Conservation (phyloP, 805 yeast genomes). For the Saccharomyces mikatae region DNA sequence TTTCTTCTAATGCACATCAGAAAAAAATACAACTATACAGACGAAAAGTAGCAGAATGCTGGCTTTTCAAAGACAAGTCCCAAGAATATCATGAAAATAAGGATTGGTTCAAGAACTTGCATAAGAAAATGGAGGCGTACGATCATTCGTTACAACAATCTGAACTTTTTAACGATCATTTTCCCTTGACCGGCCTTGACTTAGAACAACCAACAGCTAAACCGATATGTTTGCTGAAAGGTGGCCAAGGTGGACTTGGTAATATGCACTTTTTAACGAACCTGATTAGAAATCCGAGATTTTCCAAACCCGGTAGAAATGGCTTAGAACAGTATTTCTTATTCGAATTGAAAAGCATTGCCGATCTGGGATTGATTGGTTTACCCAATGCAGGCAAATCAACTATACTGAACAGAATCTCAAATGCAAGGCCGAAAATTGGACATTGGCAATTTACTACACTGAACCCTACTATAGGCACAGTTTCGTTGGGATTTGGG, state of each 20-base stretch:
- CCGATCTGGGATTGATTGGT: slow-evolving; percentile 91
- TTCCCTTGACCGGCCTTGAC: slow-evolving; percentile 81
- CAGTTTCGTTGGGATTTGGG: slow-evolving; percentile 60
- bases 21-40: slow-evolving; percentile 54
- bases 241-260: slow-evolving; percentile 94
- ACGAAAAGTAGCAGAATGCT: slow-evolving; percentile 66
- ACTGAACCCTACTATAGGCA: slow-evolving; percentile 84
- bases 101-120: slow-evolving; percentile 58
- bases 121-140: slow-evolving; percentile 53
- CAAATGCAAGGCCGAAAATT: slow-evolving; percentile 80
- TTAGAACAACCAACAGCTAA: slow-evolving; percentile 48
- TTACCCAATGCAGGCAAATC: slow-evolving; percentile 96
- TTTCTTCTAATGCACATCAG: slow-evolving; percentile 9
- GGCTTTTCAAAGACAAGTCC: slow-evolving; percentile 77
- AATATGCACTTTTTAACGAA: slow-evolving; percentile 89
- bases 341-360: slow-evolving; percentile 79
- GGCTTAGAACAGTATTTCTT: slow-evolving; percentile 61
- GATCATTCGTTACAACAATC: slow-evolving; percentile 51
- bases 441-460: slow-evolving; percentile 98
- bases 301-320: slow-evolving; percentile 70
- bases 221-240: slow-evolving; percentile 65
- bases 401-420: slow-evolving; percentile 75
- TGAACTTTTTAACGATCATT: slow-evolving; percentile 57
- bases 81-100: slow-evolving; percentile 59
- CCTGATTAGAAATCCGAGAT: slow-evolving; percentile 80